These are phyloP conservation scores for Spinacia oleracea DNA, from an alignment of 179 eudicot genomes.

Conservation along the genomic window DNA sequence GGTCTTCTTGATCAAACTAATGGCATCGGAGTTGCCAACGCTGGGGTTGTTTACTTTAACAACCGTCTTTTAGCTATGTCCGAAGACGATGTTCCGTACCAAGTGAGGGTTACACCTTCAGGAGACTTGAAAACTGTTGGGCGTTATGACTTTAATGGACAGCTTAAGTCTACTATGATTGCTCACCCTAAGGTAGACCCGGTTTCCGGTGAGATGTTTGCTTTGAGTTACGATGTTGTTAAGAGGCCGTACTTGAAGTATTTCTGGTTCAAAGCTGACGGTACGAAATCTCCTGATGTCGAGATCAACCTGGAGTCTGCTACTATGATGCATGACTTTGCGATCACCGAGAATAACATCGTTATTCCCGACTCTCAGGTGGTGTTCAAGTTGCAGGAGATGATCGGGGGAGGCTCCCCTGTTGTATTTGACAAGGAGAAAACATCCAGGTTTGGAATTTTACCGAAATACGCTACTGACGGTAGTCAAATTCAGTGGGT, in stretches of 20 bases:
- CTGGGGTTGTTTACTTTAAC: slow-evolving; percentile 66
- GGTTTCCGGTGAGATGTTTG: slow-evolving; percentile 56
- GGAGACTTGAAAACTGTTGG: slow-evolving; percentile 64
- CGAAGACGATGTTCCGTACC: slow-evolving; percentile 80
- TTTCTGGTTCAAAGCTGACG: slow-evolving; percentile 47
- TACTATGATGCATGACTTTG: slow-evolving; percentile 93
- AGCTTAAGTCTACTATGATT: slow-evolving; percentile 62
- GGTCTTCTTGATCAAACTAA: slow-evolving; percentile 49
- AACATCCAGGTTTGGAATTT: slow-evolving; percentile 58
- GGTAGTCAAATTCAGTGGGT: slow-evolving; percentile 57
- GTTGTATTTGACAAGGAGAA: slow-evolving; percentile 66
- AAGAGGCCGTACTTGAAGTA: slow-evolving; percentile 66
- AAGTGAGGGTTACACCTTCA: slow-evolving; percentile 46
- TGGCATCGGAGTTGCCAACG: slow-evolving; percentile 77
- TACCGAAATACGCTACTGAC: slow-evolving; percentile 48
- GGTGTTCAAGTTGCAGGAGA: slow-evolving; percentile 77
- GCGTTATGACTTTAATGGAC: slow-evolving; percentile 48
- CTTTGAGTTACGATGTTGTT: slow-evolving; percentile 69
- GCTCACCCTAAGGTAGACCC: slow-evolving; percentile 86
- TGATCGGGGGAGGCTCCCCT: slow-evolving; percentile 88
- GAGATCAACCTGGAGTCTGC: slow-evolving; percentile 57
- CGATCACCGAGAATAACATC: slow-evolving; percentile 68
- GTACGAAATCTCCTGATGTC: slow-evolving; percentile 54
- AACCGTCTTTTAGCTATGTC: slow-evolving; percentile 72
- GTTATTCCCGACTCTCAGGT: slow-evolving; percentile 83